Conservation (phyloP, 2,329 filamentous ascomycete genomes). For the Fusarium piperis region DNA sequence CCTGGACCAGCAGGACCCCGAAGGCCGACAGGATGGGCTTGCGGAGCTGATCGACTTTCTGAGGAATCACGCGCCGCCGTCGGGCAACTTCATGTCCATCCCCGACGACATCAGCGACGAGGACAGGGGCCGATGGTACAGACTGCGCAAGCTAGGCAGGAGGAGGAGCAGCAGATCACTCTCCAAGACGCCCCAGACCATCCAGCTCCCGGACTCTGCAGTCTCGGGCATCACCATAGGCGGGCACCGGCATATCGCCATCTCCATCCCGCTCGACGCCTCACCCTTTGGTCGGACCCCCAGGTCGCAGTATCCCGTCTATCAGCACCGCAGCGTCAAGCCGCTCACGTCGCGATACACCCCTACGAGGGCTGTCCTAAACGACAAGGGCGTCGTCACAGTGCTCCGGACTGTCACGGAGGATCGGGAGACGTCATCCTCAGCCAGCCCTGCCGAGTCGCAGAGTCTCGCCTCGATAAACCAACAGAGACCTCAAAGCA, state of each 20-base stretch:
- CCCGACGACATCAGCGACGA: slow-evolving; percentile 45
- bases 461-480: slow-evolving; percentile 14
- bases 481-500: slow-evolving; percentile 6
- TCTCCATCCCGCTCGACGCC: slow-evolving; percentile 66
- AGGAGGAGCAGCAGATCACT: slow-evolving; percentile 52
- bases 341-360: slow-evolving; percentile 32
- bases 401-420: slow-evolving; percentile 47
- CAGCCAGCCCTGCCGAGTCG: slow-evolving; percentile 19
- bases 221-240: slow-evolving; percentile 63
- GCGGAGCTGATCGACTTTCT: slow-evolving; percentile 60
- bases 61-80: slow-evolving; percentile 58
- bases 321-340: slow-evolving; percentile 26
- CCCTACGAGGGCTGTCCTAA: slow-evolving; percentile 44
- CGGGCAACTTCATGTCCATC: slow-evolving; percentile 61
- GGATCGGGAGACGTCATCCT: slow-evolving; percentile 29
- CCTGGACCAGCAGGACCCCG: slow-evolving; percentile 26
- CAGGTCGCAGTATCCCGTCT: slow-evolving; percentile 49
- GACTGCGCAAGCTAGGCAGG: slow-evolving; percentile 53
- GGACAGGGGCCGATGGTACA: slow-evolving; percentile 53
- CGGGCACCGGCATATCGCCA: slow-evolving; percentile 68
- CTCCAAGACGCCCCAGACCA: slow-evolving; percentile 43
- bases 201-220: slow-evolving; percentile 63
- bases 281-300: slow-evolving; percentile 52
- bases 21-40: slow-evolving; percentile 41
- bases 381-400: slow-evolving; percentile 51